Conservation (phyloP, 441 rosid species). For the Aquilaria agallochum region DNA sequence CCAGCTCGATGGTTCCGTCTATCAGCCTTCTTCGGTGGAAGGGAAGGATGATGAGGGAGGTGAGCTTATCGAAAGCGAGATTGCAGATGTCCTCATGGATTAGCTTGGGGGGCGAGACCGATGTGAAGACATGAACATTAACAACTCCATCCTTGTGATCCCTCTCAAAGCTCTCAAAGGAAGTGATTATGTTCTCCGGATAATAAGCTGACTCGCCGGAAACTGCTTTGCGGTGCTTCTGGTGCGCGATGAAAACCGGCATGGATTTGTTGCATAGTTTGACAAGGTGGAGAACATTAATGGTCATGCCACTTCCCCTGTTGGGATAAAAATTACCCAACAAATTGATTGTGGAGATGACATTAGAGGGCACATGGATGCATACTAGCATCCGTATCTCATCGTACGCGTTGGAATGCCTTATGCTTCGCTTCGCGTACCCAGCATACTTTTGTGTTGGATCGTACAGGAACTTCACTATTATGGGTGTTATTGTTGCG, state of each 20-base stretch:
- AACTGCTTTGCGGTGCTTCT: conserved; percentile 20
- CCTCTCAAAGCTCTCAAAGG: conserved; percentile 19
- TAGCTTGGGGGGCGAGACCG: conserved; percentile 30
- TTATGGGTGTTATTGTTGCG: conserved; percentile 17
- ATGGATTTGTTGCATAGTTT: conserved; percentile 22
- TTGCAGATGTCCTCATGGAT: conserved; percentile 47
- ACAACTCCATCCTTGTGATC: conserved; percentile 8
- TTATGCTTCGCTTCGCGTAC: conserved; percentile 27
- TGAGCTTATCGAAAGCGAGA: conserved; percentile 28
- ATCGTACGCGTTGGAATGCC: conserved; percentile 13
- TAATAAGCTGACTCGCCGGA: not conserved
- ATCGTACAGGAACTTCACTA: conserved; percentile 24
- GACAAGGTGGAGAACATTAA: conserved; percentile 34
- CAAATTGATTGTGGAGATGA: conserved; percentile 26
- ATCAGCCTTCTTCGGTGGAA: conserved; percentile 38
- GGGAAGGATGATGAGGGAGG: conserved; percentile 32
- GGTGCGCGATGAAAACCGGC: conserved; percentile 32
- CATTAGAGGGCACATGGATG: conserved; percentile 31
- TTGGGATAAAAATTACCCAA: conserved; percentile 24
- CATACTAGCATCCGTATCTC: conserved; percentile 24
- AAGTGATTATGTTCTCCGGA: conserved; percentile 5
- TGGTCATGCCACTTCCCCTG: conserved; percentile 16
- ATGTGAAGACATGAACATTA: conserved; percentile 27
- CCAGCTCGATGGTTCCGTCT: conserved; percentile 23
- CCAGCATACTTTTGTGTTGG: conserved; percentile 30